Evolutionary conservation across 371 early-diverging fungal genomes (phyloP).

Genomic region (Zancudomyces culisetae): DNA sequence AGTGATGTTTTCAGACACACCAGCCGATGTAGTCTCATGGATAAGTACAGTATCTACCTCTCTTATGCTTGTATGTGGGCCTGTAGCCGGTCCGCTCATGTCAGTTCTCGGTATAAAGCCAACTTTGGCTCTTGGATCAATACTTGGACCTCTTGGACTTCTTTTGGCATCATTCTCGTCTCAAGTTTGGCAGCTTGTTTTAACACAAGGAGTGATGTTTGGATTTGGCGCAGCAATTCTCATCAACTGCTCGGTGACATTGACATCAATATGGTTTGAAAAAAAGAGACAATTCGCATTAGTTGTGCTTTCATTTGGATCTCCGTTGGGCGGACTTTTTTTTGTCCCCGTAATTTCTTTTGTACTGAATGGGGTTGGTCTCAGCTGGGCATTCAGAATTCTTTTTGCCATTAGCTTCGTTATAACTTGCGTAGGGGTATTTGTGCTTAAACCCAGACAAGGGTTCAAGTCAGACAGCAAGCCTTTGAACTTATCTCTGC

Average conservation of each 20-base stretch:
- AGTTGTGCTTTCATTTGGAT: slow-evolving; percentile 45
- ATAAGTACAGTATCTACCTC: slow-evolving; percentile 25
- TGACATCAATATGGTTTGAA: slow-evolving; percentile 60
- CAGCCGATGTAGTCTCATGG: slow-evolving; percentile 23
- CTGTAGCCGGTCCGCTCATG: slow-evolving; percentile 17
- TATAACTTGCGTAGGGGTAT: slow-evolving; percentile 18
- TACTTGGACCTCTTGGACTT: slow-evolving; percentile 20
- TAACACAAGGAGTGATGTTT: slow-evolving; percentile 48
- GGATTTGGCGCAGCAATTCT: slow-evolving; percentile 35
- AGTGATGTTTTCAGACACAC: slow-evolving; percentile 11
- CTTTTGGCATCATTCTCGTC: slow-evolving; percentile 26
- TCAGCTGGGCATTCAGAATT: slow-evolving; percentile 26
- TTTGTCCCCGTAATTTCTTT: slow-evolving; percentile 26
- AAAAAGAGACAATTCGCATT: slow-evolving; percentile 45
- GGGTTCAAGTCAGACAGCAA: neutral
- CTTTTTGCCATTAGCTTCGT: slow-evolving; percentile 11
- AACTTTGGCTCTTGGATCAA: slow-evolving; percentile 20
- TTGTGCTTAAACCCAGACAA: slow-evolving; percentile 17
- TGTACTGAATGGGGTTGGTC: slow-evolving; percentile 19
- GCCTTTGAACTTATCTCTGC: neutral
- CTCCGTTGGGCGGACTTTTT: slow-evolving; percentile 52
- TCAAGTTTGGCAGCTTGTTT: slow-evolving; percentile 36
- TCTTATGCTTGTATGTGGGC: slow-evolving; percentile 23
- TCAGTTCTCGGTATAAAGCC: slow-evolving; percentile 23
- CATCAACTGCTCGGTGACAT: slow-evolving; percentile 19